Evolutionary conservation across 495 filamentous ascomycete species (phyloP).

Genomic region (Penicillium paradoxum): DNA sequence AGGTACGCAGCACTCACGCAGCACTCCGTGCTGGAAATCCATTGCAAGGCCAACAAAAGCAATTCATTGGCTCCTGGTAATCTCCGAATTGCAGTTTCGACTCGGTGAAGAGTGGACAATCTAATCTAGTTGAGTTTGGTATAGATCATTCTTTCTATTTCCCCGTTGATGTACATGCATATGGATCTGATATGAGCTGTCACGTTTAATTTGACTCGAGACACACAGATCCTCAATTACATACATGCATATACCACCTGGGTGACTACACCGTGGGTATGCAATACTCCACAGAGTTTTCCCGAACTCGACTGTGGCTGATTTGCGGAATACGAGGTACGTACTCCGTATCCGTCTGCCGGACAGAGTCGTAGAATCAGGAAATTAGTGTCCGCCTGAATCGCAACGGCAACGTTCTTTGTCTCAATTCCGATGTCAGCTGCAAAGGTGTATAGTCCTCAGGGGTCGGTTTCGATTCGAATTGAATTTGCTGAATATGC

Average conservation of each 20-base stretch:
- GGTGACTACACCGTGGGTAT: too few species aligned
- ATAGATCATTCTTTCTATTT: not conserved
- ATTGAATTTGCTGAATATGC: too few species aligned
- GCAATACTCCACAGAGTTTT: too few species aligned
- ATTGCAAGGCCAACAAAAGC: not conserved
- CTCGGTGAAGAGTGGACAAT: not conserved
- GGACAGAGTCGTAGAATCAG: not conserved
- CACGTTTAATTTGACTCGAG: not conserved
- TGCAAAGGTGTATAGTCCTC: too few species aligned
- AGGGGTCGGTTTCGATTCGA: too few species aligned
- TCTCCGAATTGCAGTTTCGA: not conserved
- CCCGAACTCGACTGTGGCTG: too few species aligned
- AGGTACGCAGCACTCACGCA: too few species aligned
- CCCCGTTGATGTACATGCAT: not conserved
- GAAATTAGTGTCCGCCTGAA: not conserved
- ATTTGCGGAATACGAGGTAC: too few species aligned
- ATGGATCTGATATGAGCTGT: not conserved
- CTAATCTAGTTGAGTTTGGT: slow-evolving; percentile 1
- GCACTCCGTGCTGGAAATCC: too few species aligned
- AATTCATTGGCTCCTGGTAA: slow-evolving; percentile 7
- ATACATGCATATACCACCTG: too few species aligned
- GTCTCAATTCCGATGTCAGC: too few species aligned
- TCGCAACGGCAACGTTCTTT: not conserved
- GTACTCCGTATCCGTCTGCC: too few species aligned
- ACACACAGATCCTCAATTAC: not conserved